Evolutionary conservation across 495 filamentous ascomycete genomes (phyloP).

Genomic region (Aspergillus nidulans): DNA sequence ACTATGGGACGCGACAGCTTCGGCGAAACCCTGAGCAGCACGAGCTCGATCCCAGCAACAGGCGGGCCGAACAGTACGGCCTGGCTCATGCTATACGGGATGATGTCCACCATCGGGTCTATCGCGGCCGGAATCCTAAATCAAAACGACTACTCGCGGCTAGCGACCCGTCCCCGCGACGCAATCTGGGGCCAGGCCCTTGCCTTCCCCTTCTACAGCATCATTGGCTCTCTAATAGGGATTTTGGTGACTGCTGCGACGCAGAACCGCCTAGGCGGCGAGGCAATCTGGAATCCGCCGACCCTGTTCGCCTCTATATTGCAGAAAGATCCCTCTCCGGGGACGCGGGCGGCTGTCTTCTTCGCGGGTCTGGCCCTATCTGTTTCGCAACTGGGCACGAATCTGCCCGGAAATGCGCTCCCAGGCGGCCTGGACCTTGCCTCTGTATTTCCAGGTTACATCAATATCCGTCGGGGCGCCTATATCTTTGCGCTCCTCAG

Average conservation of each 20-base stretch:
- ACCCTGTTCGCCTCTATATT: not conserved
- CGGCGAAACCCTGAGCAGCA: not conserved
- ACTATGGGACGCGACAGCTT: not conserved
- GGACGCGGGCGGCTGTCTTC: not conserved
- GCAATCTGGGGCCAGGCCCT: conserved; percentile 3
- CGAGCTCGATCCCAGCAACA: not conserved
- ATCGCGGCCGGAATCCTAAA: not conserved
- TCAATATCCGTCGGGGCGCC: conserved; percentile 1
- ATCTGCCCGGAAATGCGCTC: not conserved
- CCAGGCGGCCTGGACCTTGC: not conserved
- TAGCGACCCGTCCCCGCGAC: not conserved
- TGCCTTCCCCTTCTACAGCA: not conserved
- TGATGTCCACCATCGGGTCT: not conserved
- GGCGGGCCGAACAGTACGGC: not conserved
- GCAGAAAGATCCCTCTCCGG: not conserved
- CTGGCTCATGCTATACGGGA: not conserved
- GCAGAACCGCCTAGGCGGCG: conserved; percentile 1
- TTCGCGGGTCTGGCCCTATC: not conserved
- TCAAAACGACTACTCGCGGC: not conserved
- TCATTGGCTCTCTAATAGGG: not conserved
- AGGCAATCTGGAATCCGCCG: not conserved
- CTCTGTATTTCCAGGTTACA: not conserved
- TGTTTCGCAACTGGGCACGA: not conserved
- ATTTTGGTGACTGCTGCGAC: conserved; percentile 1
- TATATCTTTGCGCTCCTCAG: not conserved